phyloP scores from a whole-genome alignment of 23 red algal genomes.

The Pyropia haitanensis region DNA sequence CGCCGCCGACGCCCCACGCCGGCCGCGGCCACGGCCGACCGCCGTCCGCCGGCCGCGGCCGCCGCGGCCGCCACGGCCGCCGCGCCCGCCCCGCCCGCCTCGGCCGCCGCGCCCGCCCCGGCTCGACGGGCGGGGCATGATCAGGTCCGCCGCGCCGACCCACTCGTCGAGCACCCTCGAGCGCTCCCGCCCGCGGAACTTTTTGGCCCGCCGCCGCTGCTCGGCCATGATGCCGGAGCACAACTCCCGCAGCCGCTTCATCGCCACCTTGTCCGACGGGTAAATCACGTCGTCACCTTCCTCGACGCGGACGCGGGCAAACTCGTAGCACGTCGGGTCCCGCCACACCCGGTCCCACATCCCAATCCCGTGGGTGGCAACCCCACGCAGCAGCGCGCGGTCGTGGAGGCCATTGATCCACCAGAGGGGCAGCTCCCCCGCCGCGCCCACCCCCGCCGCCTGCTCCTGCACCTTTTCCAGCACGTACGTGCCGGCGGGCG shows the following conservation, averaged over 20 bases:
- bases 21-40: too few relatives aligned
- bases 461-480: slow-evolving; percentile 17
- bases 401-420: slow-evolving; percentile 51
- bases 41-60: too few relatives aligned
- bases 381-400: slow-evolving; percentile 41
- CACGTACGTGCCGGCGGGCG: slow-evolving; percentile 13
- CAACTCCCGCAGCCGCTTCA: slow-evolving; percentile 60
- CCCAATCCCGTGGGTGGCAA: slow-evolving; percentile 27
- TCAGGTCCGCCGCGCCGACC: too few relatives aligned
- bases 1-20: too few relatives aligned
- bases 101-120: too few relatives aligned
- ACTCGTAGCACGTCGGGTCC: slow-evolving; percentile 17
- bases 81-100: too few relatives aligned
- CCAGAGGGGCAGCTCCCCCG: slow-evolving; percentile 43
- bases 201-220: slow-evolving; percentile 20
- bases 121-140: too few relatives aligned
- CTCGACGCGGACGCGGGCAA: slow-evolving; percentile 20
- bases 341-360: slow-evolving; percentile 50
- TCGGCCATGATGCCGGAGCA: slow-evolving; percentile 29
- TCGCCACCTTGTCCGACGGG: slow-evolving; percentile 31
- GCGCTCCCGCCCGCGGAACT: too few relatives aligned
- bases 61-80: too few relatives aligned
- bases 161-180: too few relatives aligned
- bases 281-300: slow-evolving; percentile 21
- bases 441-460: background rate